Base-by-base conservation (phyloP, 257 asterid genomes). In the Paraleonurus japonicus region DNA sequence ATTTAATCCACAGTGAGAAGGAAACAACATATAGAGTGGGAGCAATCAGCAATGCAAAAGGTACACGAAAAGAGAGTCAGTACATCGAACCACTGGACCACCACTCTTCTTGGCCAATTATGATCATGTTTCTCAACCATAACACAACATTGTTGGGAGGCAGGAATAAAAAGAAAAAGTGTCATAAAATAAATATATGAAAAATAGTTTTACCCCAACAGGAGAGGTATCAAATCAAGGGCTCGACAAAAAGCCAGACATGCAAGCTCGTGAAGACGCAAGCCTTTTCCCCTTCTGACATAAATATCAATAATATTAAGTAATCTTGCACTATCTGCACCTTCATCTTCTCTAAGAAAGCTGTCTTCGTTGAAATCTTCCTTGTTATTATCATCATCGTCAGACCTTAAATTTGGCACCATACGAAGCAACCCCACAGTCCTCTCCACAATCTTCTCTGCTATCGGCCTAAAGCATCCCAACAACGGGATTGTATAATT, bases 251-350 rank as follows among this genome's bases (percentile, higher is more conserved):
- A 89, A 26, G 99, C 95, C 59, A 92, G 79, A 75, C 96, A 91
- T 33, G 96, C 95, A 59, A 92, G 86, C 82, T 95, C 99, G 2
- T 92, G 98, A 73, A 95, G 95, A 16, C 71, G 75, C 87, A 91
- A 79, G 30, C 91, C 83, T 74, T 84, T 86, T 77, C 93, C 90
- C 39, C 73, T 71, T 66, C 72, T 74, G 62, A 59, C 82, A 70
- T 91, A 92, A 75, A 84, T 59, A 71, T 85, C 85, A 69, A 91
- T 74, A 65, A 89, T 64, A 63, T 58, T 75, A 61, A 76, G 60
- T 71, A 78, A 61, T 39, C 88, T 86, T 2, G 76, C 41, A 78
- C 70, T 61, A 50, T 79, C 84, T 43, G 71, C 69, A 27, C 54
- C 69, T 53, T 76, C 92, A 80, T 68, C 87, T 72, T 83, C 92